Evolutionary conservation across 2,329 filamentous ascomycete genomes (phyloP).

Genomic region (Pseudogymnoascus sp.): DNA sequence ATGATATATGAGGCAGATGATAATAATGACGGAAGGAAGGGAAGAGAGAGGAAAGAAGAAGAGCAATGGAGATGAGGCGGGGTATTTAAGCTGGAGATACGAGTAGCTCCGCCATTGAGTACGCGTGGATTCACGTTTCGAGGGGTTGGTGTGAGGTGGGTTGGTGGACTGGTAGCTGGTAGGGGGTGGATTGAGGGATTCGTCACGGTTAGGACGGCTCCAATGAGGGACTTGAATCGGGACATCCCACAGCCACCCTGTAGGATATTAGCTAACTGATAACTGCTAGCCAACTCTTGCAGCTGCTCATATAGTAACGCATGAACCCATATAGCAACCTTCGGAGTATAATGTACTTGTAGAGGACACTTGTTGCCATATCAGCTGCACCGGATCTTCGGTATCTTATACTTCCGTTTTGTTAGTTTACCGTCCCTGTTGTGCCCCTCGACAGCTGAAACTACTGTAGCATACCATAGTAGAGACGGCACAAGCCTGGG

Average conservation of each 20-base stretch:
- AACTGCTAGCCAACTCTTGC: no score
- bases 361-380: not conserved
- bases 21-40: not conserved
- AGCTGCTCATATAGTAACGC: no score
- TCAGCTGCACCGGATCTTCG: not conserved
- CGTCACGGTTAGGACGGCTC: not conserved
- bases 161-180: not conserved
- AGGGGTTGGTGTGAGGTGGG: not conserved
- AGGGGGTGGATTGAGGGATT: not conserved
- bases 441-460: not conserved
- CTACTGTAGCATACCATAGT: not conserved
- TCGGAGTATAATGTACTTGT: not conserved
- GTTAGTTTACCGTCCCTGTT: not conserved
- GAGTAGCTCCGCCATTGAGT: not conserved
- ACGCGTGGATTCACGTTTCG: not conserved
- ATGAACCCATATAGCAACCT: no score
- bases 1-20: not conserved
- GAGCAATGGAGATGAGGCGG: not conserved
- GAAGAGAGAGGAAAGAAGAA: not conserved
- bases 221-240: not conserved
- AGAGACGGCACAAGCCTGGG: not conserved
- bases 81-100: conserved; percentile 2
- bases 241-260: not conserved
- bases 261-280: not conserved
- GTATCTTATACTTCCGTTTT: not conserved